Base-by-base conservation (phyloP, 306 rosid species). In the Crotalaria pallida region DNA sequence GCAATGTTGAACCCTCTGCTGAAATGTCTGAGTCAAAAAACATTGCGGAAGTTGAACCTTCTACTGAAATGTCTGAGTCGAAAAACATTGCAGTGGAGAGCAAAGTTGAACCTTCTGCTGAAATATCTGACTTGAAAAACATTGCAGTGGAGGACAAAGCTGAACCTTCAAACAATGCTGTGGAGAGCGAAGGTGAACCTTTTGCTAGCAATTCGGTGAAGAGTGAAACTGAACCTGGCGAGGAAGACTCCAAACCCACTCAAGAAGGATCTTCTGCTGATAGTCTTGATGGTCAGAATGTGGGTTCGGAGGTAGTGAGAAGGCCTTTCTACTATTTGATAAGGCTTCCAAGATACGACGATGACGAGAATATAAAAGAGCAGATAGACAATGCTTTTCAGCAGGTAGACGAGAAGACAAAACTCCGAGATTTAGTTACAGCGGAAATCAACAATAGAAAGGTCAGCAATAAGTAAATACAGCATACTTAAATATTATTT, bases 341-440 rank as follows among this genome's bases (percentile, higher is more conserved):
- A 73, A 83, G 81, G 82, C 47, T 77, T 40, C 97, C 96, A 8
- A 79, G 93, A 84, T 82, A 63, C 44, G 96, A 89, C 57, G 91
- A 92, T 57, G 86, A 87, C 1, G 88, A 71, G 34, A 84, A 79
- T 38, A 48, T 87, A 7, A 89, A 76, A 87, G 93, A 88, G 69
- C 75, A 81, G 79, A 87, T 88, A 50, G 67, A 75, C 60, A 58
- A 23, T 50, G 91, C 88, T 61, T 71, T 77, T 65, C 58, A 43
- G 21, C 82, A 58, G 47, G 91, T 92, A 70, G 91, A 88, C 13
- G 82, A 79, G 76, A 85, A 74, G 76, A 92, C 93, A 50, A 78
- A 62, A 80, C 73, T 12, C 36, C 81, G 96, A 66, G 96, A 87
- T 51, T 82, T 76, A 15, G 51, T 88, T 65, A 82, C 83, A 72